Base-by-base conservation (phyloP, 2,329 filamentous ascomycete species). In the Colletotrichum euphorbiae region DNA sequence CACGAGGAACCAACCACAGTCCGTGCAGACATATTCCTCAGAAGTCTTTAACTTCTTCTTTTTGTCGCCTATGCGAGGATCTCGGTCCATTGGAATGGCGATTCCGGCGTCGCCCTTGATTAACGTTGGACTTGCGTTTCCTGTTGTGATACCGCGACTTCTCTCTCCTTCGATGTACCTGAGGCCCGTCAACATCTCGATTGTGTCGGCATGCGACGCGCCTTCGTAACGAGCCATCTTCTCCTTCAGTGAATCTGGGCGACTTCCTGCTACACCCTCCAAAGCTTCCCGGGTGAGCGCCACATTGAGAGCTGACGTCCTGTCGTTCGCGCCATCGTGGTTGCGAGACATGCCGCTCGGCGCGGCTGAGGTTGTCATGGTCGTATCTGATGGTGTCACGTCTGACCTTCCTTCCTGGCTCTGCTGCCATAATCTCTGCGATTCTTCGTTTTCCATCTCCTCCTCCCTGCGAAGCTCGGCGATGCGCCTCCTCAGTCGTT, bases 1-100 rank as follows among this genome's bases (percentile, higher is more conserved):
- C 8, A 12, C n/a, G n/a, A 45, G 8, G 9, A 62, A 82, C 86
- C 71, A 81, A 83, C 95, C 94, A 80, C 95, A 98, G 78, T 98
- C 95, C 1, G 93, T 95, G 79, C 95, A 98, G 42, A 97, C 93
- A 76, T 98, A 98, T 83, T 98, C 94, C 75, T 97, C 89, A 1
- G 87, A 86, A 24, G 89, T 85, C 77, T 97, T 97, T 52, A 93
- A 83, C 78, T 97, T 97, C 83, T 94, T 91, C 81, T 97, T 97
- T 79, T 97, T 94, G 69, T 93, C 91, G 0, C 87, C 90, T 12
- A 85, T 85, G 55, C 91, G 84, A 13, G 87, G 85, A 67, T 96
- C 93, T 70, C 93, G 89, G 71, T 97, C 93, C 38, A 92, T 81
- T 0, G 93, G 89, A 58, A 97, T 96, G 7, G 92, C 91, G 69